Evolutionary conservation across 2,329 filamentous ascomycete genomes (phyloP), one percentile per base, ranked within the genome.

Genomic region (Sporothrix protearum): DNA sequence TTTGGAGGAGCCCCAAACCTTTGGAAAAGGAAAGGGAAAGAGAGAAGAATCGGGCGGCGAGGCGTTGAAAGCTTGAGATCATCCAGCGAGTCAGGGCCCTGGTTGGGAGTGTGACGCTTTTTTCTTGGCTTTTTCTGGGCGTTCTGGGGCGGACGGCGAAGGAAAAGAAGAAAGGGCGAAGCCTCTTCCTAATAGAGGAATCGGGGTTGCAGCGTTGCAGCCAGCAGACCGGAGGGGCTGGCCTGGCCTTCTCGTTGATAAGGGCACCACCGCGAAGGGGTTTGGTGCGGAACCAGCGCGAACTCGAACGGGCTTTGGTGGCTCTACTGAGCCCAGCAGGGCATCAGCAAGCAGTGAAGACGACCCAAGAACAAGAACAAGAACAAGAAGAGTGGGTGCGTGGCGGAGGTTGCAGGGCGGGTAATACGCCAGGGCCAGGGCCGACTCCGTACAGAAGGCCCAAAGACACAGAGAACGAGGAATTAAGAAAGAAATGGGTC

Each of bases 1-100:
- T 72, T 70, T 72, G 71, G 73, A 68, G 55, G 19, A 51, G 71
- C 73, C 74, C 74, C 71, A 69, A 73, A 64, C 73, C 70, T 55
- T 28, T n/a, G 19, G 14, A 12, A 68, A 53, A 42, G 57, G 39
- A 51, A 68, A 57, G 70, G 70, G 61, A 66, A 53, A 36, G 49
- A 36, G 66, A 39, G 9, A 33, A 49, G 33, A 36, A 53, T 53
- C 28, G 49, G 28, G 19, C 3, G 14, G 12, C 1, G 51, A 45
- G 16, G 22, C 25, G 51, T 47, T 47, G 5, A 25, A 59, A 53
- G 47, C 25, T 53, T 25, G 59, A 69, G 69, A 68, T 72, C 74
- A 73, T 71, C 71, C 71, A 64, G 73, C 67, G 45, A 47, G 67
- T 55, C 39, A 22, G 42, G 53, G 30, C 64, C 39, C 39, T 36